These are phyloP conservation scores for Cairneyella variabilis DNA, from an alignment of 495 filamentous ascomycete species.

Conservation along the genomic window DNA sequence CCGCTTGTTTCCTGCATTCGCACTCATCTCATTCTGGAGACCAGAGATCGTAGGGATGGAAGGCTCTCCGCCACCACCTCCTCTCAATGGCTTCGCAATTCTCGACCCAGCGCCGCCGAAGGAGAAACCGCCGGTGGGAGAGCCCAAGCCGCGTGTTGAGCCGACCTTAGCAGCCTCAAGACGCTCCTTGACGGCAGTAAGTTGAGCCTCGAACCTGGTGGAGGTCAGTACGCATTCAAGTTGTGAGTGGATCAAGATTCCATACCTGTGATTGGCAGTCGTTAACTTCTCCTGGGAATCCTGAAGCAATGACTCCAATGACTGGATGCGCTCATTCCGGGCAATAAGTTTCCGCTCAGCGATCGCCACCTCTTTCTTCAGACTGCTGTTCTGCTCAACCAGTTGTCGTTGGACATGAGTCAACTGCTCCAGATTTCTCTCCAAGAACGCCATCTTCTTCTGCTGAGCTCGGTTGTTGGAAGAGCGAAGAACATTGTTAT, in stretches of 20 bases:
- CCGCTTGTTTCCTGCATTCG: constrained; percentile 39
- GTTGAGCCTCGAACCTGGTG: constrained; percentile 88
- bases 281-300: constrained; percentile 97
- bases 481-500: constrained; percentile 92
- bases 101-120: constrained; percentile 71
- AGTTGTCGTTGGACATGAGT: constrained; percentile 96
- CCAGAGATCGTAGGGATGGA: constrained; percentile 49
- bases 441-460: constrained; percentile 99
- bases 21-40: constrained; percentile 41
- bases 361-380: constrained; percentile 99
- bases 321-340: constrained; percentile 92
- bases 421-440: constrained; percentile 95
- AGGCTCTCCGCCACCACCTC: constrained; percentile 61
- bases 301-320: constrained; percentile 84
- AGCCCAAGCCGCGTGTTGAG: constrained; percentile 73
- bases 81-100: constrained; percentile 95
- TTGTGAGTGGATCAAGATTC: constrained; percentile 17
- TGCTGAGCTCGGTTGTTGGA: constrained; percentile 98
- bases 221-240: no score
- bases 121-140: constrained; percentile 64
- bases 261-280: constrained; percentile 90
- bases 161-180: constrained; percentile 92
- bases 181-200: constrained; percentile 94
- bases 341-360: constrained; percentile 96
- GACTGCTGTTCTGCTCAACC: constrained; percentile 90